These are phyloP conservation scores for Cornus kousa DNA, from an alignment of 148 eudicot species.

Conservation along the genomic window DNA sequence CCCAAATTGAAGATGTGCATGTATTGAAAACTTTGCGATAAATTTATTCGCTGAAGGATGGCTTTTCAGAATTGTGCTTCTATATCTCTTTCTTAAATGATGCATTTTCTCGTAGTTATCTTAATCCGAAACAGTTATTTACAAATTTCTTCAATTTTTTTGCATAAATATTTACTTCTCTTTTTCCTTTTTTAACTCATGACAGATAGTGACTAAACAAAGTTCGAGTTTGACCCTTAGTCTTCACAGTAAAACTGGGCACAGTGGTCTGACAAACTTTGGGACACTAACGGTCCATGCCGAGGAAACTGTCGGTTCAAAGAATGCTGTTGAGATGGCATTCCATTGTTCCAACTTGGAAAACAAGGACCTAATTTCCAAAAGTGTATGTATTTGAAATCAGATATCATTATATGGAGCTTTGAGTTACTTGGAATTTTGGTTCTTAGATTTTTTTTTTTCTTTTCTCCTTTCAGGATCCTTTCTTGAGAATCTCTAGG, in stretches of 20 bases:
- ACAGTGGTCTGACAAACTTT: slow-evolving; percentile 27
- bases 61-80: no score
- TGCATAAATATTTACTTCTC: not conserved
- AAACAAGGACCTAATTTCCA: slow-evolving; percentile 81
- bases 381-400: slow-evolving; percentile 58
- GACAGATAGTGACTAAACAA: slow-evolving; percentile 74
- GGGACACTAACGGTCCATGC: slow-evolving; percentile 73
- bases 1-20: no score
- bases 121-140: no score
- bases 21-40: no score
- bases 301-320: slow-evolving; percentile 72
- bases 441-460: slow-evolving; percentile 9
- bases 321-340: slow-evolving; percentile 62
- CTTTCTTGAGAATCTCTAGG: slow-evolving; percentile 85
- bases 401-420: slow-evolving; percentile 1
- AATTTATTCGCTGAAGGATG: no score
- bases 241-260: slow-evolving; percentile 45
- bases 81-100: no score
- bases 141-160: not conserved
- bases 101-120: no score
- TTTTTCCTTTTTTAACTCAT: slow-evolving; percentile 17
- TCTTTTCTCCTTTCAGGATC: slow-evolving; percentile 57
- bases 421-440: not conserved
- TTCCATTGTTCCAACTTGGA: slow-evolving; percentile 62
- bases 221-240: slow-evolving; percentile 59